Conservation (phyloP, 495 filamentous ascomycete species). For the Letharia lupina region DNA sequence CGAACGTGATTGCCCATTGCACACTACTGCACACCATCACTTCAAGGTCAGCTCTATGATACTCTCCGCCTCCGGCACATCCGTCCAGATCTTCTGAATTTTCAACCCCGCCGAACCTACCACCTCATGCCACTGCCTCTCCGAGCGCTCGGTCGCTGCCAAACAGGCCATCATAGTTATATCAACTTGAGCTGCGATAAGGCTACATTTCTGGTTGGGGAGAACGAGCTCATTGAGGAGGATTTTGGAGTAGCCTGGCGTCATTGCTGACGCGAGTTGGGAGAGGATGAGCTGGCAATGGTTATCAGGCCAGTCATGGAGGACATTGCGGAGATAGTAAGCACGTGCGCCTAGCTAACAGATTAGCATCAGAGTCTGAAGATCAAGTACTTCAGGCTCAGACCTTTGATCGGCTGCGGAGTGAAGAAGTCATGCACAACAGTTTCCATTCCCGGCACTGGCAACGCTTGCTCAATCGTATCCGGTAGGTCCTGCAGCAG, state of each 20-base stretch:
- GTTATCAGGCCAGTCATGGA: constrained; percentile 42
- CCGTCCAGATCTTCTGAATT: constrained; percentile 28
- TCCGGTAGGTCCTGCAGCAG: constrained; percentile 40
- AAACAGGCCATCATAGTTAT: constrained; percentile 36
- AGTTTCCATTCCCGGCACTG: constrained; percentile 40
- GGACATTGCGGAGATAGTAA: constrained; percentile 38
- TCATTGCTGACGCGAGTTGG: constrained; percentile 34
- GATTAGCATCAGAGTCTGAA: neutral
- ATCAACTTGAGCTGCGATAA: constrained; percentile 27
- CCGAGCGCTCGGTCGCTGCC: constrained; percentile 34
- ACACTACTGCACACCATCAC: neutral
- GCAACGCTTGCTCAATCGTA: constrained; percentile 38
- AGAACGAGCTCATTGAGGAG: constrained; percentile 43
- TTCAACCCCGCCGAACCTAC: constrained; percentile 32
- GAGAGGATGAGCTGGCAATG: constrained; percentile 32
- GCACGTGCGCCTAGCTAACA: constrained; percentile 31
- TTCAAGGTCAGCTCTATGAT: constrained; percentile 36
- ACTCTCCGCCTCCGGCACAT: constrained; percentile 32
- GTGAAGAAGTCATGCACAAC: constrained; percentile 44
- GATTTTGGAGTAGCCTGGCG: constrained; percentile 35
- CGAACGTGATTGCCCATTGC: neutral
- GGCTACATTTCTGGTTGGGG: constrained; percentile 22
- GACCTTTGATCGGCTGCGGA: constrained; percentile 31
- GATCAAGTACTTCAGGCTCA: too few species aligned
- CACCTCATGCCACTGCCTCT: constrained; percentile 36